Evolutionary conservation across 202 grass and related monocot species (phyloP), one percentile per base, ranked within the genome.

Genomic region (Carex arenaria): DNA sequence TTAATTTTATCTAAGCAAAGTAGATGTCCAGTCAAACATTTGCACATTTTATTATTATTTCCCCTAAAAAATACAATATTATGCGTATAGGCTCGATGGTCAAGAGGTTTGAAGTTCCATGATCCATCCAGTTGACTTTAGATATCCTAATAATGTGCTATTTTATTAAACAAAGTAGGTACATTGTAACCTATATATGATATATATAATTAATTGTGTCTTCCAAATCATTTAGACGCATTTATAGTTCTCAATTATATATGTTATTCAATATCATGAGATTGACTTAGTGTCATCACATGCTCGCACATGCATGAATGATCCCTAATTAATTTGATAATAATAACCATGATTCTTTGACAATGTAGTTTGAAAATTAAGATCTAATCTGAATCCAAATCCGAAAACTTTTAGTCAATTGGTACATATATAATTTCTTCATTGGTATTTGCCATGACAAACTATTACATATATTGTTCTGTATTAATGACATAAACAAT

Each of bases 231-330:
- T 54, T 74, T 74, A 10, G 71, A 30, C 9, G 22, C 23, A 74
- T 74, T 74, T 74, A 30, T 70, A 43, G 67, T 19, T 70, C 11
- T 70, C 36, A 70, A 45, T 22, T 53, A 2, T 26, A 26, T 0
- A 26, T 2, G 47, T 74, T 74, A 74, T 53, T 15, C 23, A 20
- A 54, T 31, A 17, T 17, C 14, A 55, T 77, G 13, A 77, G 13
- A 72, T 57, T 56, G 51, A 77, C 0, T 55, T 56, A 36, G 18
- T 56, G 72, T 11, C 80, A 82, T 11, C 80, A 82, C 80, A 82
- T 82, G 80, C 18, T 82, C 7, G 42, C 80, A 82, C 80, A 82
- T 82, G 26, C 0, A 82, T 82, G 61, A 12, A 67, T 38, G 20
- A 26, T 53, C 5, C 45, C 13, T 20, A 5, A 10, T 47, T n/a